Percentiles rank a stretch among this genome's conserved stretches.
phyloP scores from a whole-genome alignment of 2,329 filamentous ascomycete species.

The Fusarium sp. region DNA sequence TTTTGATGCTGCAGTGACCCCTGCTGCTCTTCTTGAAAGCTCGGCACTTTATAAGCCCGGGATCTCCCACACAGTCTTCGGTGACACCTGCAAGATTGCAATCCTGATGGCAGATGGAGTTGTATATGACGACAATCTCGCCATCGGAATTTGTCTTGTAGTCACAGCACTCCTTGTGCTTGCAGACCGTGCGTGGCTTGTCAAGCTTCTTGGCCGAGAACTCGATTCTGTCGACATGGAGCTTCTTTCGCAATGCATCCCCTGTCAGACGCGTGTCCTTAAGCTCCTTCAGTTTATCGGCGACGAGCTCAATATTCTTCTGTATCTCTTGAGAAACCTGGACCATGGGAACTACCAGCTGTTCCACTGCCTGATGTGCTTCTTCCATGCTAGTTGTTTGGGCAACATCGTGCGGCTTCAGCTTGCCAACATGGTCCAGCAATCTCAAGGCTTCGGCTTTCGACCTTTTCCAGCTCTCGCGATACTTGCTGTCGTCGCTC shows the following conservation, averaged over 20 bases:
- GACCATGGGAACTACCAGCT: constrained; percentile 35
- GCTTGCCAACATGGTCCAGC: background rate
- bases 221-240: constrained; percentile 7
- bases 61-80: background rate
- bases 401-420: constrained; percentile 29
- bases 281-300: constrained; percentile 7
- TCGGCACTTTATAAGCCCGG: background rate
- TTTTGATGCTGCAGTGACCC: background rate
- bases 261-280: background rate
- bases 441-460: constrained; percentile 23
- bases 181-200: constrained; percentile 28
- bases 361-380: constrained; percentile 3
- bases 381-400: constrained; percentile 38
- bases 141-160: constrained; percentile 4
- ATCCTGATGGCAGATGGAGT: constrained; percentile 20
- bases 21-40: constrained; percentile 2
- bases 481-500: background rate
- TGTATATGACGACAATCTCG: constrained; percentile 16
- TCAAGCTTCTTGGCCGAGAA: constrained; percentile 1
- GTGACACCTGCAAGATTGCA: constrained; percentile 24
- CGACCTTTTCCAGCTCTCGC: constrained; percentile 36
- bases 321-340: constrained; percentile 17
- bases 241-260: background rate
- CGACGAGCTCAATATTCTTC: constrained; percentile 4
- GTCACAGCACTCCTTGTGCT: constrained; percentile 15